A percentile compares a stretch with the other conserved stretches of the same genome.
Conservation (phyloP, 192 early-diverging fungal genomes). For the Glomus cerebriforme region DNA sequence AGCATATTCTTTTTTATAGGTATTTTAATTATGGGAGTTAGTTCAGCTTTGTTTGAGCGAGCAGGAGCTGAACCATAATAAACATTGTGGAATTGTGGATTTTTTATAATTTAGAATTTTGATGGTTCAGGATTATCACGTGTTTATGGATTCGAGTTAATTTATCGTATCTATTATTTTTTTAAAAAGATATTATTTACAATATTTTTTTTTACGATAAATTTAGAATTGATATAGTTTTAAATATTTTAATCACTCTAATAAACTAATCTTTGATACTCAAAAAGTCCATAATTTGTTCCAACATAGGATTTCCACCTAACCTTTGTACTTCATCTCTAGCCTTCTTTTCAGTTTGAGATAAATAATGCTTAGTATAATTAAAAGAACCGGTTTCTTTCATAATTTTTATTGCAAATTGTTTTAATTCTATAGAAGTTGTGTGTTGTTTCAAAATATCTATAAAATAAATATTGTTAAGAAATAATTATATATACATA, state of each 20-base stretch:
- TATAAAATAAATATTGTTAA: background rate
- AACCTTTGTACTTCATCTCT: constrained; percentile 63
- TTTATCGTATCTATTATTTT: too few species aligned
- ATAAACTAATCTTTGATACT: constrained; percentile 34
- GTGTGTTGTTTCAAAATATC: constrained; percentile 91
- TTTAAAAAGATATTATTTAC: too few species aligned
- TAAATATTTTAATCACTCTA: background rate
- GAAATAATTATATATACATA: background rate
- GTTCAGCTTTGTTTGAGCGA: constrained; percentile 21
- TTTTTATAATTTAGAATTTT: too few species aligned
- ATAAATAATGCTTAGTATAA: constrained; percentile 71
- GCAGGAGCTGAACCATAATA: background rate
- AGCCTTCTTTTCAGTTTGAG: constrained; percentile 63
- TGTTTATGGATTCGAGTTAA: too few species aligned
- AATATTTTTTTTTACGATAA: too few species aligned
- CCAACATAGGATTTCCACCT: constrained; percentile 79
- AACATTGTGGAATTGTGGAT: background rate
- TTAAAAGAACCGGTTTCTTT: constrained; percentile 76
- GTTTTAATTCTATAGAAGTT: constrained; percentile 78
- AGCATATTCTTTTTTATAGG: constrained; percentile 25
- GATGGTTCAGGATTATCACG: too few species aligned
- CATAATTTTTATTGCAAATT: constrained; percentile 83
- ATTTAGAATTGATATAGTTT: too few species aligned
- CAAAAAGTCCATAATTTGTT: constrained; percentile 61
- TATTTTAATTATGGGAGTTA: constrained; percentile 9